Evolutionary conservation across 768 basidiomycete species (phyloP).

Genomic region (Filobasidium wieringae): DNA sequence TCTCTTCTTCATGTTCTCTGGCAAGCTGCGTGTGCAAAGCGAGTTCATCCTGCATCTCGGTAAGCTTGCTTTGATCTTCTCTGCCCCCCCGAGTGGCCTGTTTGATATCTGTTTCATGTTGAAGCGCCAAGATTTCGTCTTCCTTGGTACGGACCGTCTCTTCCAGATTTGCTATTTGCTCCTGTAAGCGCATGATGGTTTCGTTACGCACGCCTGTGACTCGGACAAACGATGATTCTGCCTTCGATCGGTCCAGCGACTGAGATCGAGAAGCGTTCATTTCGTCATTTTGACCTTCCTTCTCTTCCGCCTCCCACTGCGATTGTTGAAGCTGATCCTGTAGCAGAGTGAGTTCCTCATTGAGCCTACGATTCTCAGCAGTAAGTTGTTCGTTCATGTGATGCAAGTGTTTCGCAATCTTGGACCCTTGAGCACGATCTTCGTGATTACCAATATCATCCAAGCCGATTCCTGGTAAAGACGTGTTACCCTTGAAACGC

Average conservation of each 20-base stretch:
- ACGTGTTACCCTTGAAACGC: slow-evolving; percentile 2
- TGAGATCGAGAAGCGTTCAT: slow-evolving; percentile 14
- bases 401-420: slow-evolving; percentile 35
- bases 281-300: not conserved
- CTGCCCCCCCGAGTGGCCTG: not conserved
- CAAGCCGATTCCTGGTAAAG: slow-evolving; percentile 1
- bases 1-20: slow-evolving; percentile 12
- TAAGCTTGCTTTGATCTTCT: not conserved
- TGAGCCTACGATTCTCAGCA: slow-evolving; percentile 28
- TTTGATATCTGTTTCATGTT: not conserved
- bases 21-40: slow-evolving; percentile 13
- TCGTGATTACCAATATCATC: slow-evolving; percentile 14
- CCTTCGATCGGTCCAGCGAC: not conserved
- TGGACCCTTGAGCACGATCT: slow-evolving; percentile 29
- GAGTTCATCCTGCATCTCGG: not conserved
- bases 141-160: not conserved
- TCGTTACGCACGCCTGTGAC: not conserved
- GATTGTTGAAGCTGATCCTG: slow-evolving; percentile 24
- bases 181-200: not conserved
- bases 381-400: slow-evolving; percentile 35
- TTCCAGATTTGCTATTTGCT: not conserved
- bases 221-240: not conserved
- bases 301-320: not conserved
- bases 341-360: slow-evolving; percentile 27
- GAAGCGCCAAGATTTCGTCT: not conserved